phyloP scores from a whole-genome alignment of 805 yeast genomes.

The Alloascoidea hylecoeti region DNA sequence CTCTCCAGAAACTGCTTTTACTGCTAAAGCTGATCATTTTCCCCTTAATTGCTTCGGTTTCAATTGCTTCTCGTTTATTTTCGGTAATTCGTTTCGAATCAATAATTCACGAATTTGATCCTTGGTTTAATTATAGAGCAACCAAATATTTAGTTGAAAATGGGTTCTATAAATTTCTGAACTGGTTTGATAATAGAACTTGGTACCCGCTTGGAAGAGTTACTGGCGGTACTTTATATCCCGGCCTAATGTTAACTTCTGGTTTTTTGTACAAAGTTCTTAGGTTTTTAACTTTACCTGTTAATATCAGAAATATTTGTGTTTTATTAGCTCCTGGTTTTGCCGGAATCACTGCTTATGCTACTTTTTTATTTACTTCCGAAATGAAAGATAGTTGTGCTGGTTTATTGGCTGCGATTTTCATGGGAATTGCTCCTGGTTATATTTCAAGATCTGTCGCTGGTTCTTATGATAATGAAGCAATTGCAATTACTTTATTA shows the following conservation, averaged over 20 bases:
- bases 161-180: constrained; percentile 80
- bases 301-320: constrained; percentile 92
- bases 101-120: constrained; percentile 95
- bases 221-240: constrained; percentile 96
- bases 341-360: constrained; percentile 82
- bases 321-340: constrained; percentile 95
- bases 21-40: constrained; percentile 56
- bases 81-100: constrained; percentile 95
- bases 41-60: constrained; percentile 75
- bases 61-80: constrained; percentile 81
- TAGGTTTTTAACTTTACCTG: constrained; percentile 54
- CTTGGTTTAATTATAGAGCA: constrained; percentile 94
- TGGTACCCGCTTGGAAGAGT: constrained; percentile 99
- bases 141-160: constrained; percentile 80
- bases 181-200: constrained; percentile 97
- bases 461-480: constrained; percentile 97
- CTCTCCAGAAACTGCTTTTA: constrained; percentile 14
- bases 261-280: constrained; percentile 75
- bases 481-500: constrained; percentile 89
- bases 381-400: constrained; percentile 88
- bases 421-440: constrained; percentile 97
- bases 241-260: constrained; percentile 97
- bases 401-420: constrained; percentile 83
- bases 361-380: constrained; percentile 73
- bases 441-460: constrained; percentile 97